Base-by-base conservation (phyloP, 805 yeast species). In the Isabelozyma rhagii region DNA sequence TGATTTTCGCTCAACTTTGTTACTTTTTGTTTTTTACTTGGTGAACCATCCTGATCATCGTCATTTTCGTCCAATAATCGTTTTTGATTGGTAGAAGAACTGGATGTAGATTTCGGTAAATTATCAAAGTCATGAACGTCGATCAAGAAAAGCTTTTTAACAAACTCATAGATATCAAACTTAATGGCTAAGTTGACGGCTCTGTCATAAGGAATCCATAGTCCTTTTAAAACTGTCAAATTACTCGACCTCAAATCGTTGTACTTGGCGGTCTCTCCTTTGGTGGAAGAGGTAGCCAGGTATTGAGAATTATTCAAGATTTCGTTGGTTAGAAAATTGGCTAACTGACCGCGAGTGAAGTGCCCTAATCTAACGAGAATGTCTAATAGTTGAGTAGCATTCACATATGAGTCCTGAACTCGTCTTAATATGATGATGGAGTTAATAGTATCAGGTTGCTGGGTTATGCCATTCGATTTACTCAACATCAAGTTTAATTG, bases 131-230 rank as follows among this genome's bases (percentile, higher is more conserved):
- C 77, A 52, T 74, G 79, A 39, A 74, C 79, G 51, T 74, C 78
- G n/a, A 74, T 64, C 47, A 74, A 58, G 47, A 73, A 71, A 43
- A 74, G 56, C 48, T 56, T 59, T 57, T 72, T 72, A 27, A 64
- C 58, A 43, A 71, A 51, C 46, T 66, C 69, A 56, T 74, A 74
- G 38, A 73, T 56, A 55, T 72, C 77, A 50, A 73, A 71, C 46
- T 66, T 66, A 25, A 66, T 56, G 10, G 76, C 71, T n/a, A 74
- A 50, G 17, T 57, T 49, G 14, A 74, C 74, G 2, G 78, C 77
- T 55, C 67, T 70, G 49, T 73, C 79, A 59, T 71, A 74, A 11
- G 78, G 69, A 21, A 74, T 62, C 79, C 79, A 74, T 17, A 72
- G 47, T 0, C 79, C 79, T 31, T 64, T 56, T 34, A 73, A 50